phyloP scores from a whole-genome alignment of 202 grass and related monocot genomes.

The Setaria italica region DNA sequence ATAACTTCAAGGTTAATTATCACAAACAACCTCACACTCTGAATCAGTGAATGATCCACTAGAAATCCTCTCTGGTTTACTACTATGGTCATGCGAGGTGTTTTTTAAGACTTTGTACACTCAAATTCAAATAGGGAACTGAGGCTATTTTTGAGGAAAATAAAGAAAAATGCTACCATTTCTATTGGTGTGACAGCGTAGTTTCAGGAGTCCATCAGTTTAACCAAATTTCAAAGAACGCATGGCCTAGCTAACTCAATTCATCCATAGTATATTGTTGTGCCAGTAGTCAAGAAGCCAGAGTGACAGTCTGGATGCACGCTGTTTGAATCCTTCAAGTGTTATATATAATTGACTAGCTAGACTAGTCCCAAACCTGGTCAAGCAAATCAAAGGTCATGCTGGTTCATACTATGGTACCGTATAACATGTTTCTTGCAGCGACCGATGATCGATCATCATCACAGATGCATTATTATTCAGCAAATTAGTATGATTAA shows the following conservation, averaged over 20 bases:
- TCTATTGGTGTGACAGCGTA: not conserved
- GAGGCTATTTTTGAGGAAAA: not conserved
- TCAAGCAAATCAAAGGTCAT: not conserved
- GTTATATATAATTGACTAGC: not conserved
- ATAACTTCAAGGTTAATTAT: not conserved
- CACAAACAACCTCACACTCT: not conserved
- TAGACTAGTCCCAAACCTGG: not conserved
- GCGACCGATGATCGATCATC: not conserved
- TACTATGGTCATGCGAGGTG: not conserved
- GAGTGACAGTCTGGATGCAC: not conserved
- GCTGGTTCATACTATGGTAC: not conserved
- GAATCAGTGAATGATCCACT: not conserved
- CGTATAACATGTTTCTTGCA: not conserved
- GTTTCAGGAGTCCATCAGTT: not conserved
- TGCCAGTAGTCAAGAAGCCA: not conserved
- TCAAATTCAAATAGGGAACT: not conserved
- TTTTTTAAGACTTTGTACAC: not conserved
- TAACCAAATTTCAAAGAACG: not conserved
- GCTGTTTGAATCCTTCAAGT: not conserved
- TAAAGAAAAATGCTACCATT: not conserved
- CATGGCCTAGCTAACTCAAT: not conserved
- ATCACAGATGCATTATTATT: not conserved
- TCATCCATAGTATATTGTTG: not conserved
- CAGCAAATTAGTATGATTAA: not conserved
- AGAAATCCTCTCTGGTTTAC: not conserved